These are phyloP conservation scores for Colletotrichum limetticola DNA, from an alignment of 2,329 filamentous ascomycete genomes.

Conservation along the genomic window DNA sequence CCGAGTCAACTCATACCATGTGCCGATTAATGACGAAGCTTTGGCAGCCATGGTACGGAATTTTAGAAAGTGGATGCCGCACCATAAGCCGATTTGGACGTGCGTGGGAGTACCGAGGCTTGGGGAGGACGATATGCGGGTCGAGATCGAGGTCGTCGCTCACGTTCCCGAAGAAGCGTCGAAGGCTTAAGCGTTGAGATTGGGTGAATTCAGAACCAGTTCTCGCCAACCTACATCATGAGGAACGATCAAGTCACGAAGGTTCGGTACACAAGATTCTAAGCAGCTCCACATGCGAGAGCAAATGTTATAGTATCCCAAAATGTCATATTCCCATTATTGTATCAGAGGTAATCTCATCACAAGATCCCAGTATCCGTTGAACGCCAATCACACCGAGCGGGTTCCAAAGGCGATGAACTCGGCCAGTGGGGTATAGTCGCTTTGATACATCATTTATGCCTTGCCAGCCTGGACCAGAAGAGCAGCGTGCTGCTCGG, in stretches of 20 bases:
- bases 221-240: neutral
- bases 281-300: neutral
- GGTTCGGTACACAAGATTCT: accelerated
- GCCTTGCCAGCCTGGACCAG: slow-evolving; percentile 33
- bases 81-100: slow-evolving; percentile 65
- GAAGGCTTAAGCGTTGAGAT: neutral
- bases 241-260: neutral
- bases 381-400: slow-evolving; percentile 18
- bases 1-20: slow-evolving; percentile 57
- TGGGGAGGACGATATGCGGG: slow-evolving; percentile 60
- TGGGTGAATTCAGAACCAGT: too few relatives aligned
- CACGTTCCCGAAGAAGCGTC: slow-evolving; percentile 51
- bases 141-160: slow-evolving; percentile 69
- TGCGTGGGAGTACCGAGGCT: slow-evolving; percentile 60
- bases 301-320: neutral
- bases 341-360: slow-evolving; percentile 7
- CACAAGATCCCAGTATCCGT: neutral
- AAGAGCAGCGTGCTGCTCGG: slow-evolving; percentile 31
- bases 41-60: slow-evolving; percentile 56
- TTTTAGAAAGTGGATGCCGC: slow-evolving; percentile 61
- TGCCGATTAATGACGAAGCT: slow-evolving; percentile 51
- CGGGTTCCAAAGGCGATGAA: neutral
- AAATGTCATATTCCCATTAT: slow-evolving; percentile 20
- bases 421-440: slow-evolving; percentile 7
- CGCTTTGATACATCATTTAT: neutral